These are phyloP conservation scores for Trichophyton mentagrophytes DNA, from an alignment of 2,329 filamentous ascomycete genomes.

Conservation along the genomic window DNA sequence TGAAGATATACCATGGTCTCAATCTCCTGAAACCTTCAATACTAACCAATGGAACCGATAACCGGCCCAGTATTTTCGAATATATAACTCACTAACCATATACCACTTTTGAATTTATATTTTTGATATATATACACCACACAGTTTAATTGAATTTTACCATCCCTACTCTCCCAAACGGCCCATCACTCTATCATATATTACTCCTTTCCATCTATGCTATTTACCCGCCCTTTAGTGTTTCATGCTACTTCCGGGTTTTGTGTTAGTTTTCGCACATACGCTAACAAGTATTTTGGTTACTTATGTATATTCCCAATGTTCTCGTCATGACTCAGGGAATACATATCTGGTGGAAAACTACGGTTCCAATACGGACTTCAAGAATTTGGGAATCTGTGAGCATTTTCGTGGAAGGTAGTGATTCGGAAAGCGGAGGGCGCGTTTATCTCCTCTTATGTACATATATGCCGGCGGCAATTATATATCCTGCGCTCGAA, in stretches of 20 bases:
- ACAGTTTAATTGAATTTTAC: background rate
- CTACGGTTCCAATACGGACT: background rate
- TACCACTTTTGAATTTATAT: background rate
- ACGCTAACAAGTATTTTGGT: background rate
- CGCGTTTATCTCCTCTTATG: constrained; percentile 17
- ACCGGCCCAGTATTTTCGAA: background rate
- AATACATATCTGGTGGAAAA: background rate
- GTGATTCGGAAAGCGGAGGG: constrained; percentile 46
- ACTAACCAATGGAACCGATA: constrained; percentile 21
- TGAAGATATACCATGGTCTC: constrained; percentile 26
- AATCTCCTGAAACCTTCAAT: constrained; percentile 18
- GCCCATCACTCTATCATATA: constrained; percentile 28
- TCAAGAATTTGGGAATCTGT: constrained; percentile 12
- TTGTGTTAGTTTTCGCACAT: background rate
- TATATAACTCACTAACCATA: background rate
- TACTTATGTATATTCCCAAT: background rate
- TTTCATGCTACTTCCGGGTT: background rate
- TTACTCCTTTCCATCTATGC: constrained; percentile 37
- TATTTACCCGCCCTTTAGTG: background rate
- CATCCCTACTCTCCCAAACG: background rate
- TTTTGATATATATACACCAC: background rate
- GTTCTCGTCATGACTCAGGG: background rate
- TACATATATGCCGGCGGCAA: background rate
- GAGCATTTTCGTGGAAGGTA: constrained; percentile 27
- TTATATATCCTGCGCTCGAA: background rate